Percentiles rank a stretch among this genome's conserved stretches.
Evolutionary conservation across 805 yeast genomes (phyloP).

Genomic region (Grigorovia jiainica): DNA sequence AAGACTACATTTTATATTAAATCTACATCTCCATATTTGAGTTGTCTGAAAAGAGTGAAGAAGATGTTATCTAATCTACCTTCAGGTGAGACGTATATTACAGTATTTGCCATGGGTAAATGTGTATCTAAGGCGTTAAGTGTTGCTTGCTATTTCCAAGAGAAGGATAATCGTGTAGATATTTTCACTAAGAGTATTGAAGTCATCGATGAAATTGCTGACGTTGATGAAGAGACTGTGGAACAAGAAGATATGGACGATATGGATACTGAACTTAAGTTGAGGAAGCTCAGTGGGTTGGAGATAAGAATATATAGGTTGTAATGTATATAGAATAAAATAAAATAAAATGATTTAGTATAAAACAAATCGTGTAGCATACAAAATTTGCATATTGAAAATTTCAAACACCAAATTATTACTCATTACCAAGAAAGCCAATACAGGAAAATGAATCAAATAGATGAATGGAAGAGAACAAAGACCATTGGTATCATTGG

Average conservation of each 20-base stretch:
- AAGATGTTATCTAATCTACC: constrained; percentile 39
- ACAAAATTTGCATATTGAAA: background rate
- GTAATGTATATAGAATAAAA: too few species aligned
- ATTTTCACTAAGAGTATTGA: constrained; percentile 53
- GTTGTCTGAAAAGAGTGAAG: constrained; percentile 58
- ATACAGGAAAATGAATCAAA: constrained; percentile 3
- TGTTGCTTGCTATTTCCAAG: constrained; percentile 49
- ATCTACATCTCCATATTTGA: constrained; percentile 57
- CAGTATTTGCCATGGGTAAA: constrained; percentile 68
- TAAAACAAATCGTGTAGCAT: too few species aligned
- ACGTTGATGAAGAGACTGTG: constrained; percentile 14
- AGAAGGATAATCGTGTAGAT: constrained; percentile 44
- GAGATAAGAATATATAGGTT: constrained; percentile 31
- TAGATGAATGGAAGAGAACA: constrained; percentile 30
- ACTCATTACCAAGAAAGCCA: background rate
- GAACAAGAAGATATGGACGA: constrained; percentile 23
- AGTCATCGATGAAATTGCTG: constrained; percentile 61
- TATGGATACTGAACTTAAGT: constrained; percentile 24
- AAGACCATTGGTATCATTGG: constrained; percentile 86
- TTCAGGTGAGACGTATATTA: constrained; percentile 37
- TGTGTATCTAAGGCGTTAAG: constrained; percentile 56
- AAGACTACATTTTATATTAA: constrained; percentile 50
- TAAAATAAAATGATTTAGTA: too few species aligned
- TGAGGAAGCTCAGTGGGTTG: constrained; percentile 34
- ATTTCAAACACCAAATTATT: background rate